Base-by-base conservation (phyloP, 2,329 filamentous ascomycete species). In the Elsinoe australis region DNA sequence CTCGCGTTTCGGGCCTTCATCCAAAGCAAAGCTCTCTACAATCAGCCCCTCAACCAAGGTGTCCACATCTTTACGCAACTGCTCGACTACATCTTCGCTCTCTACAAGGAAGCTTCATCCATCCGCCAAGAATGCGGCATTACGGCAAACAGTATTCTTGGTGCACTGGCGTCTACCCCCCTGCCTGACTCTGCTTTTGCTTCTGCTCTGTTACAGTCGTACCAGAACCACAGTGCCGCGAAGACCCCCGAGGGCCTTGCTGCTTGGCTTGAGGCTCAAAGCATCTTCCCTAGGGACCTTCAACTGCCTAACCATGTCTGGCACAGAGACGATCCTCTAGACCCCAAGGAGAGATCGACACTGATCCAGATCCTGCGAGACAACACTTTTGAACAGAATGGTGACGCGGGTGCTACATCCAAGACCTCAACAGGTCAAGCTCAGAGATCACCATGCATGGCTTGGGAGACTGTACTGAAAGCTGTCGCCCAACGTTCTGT, bases 1-100 rank as follows among this genome's bases (percentile, higher is more conserved):
- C 95, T 95, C 59, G 90, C 88, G 2, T 76, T 89, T 34, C 85
- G 94, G 63, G 86, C 86, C 51, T 82, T 96, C 52, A 79, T 95
- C 35, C 81, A 87, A 63, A 87, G 89, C 9, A 77, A 77, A 3
- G 76, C 88, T 32, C 69, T 94, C 9, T 83, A 26, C 14, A n/a
- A 10, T 12, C 33, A 8, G n/a, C 5, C 10, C 31, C 21, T 8
- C 22, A 6, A 2, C 10, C n/a, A 38, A 19, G 34, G 32, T 18
- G 19, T 36, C 14, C 15, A 18, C 45, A 19, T 19, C 5, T 26
- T 38, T 18, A 71, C 73, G 36, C 71, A 74, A 48, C 72, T 94
- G n/a, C 69, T 95, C 39, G 76, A 83, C 47, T 69, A 85, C 47
- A 69, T 95, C 24, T 75, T 88, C 57, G 77, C 81, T 53, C 74